Percentiles rank a stretch among this genome's conserved stretches.
These are phyloP conservation scores for Jacaranda mimosifolia DNA, from an alignment of 257 asterid genomes.

Conservation along the genomic window DNA sequence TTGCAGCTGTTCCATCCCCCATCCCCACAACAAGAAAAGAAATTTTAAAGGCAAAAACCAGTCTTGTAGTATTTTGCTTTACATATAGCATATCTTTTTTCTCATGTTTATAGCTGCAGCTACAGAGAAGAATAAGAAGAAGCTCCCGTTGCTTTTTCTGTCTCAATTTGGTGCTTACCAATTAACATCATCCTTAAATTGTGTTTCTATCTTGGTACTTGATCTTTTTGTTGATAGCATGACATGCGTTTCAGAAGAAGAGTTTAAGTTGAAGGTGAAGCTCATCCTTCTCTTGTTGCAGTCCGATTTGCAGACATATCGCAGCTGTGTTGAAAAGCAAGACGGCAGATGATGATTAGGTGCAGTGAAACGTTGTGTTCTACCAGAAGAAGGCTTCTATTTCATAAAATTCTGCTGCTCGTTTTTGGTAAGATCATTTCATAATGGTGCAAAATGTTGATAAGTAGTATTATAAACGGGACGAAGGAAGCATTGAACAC, in stretches of 20 bases:
- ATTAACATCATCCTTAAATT: neutral
- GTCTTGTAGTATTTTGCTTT: neutral
- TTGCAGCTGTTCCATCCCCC: no score
- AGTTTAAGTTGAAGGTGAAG: neutral
- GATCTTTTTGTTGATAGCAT: neutral
- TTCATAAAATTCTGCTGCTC: no score
- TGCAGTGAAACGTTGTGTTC: no score
- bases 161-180: neutral
- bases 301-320: neutral
- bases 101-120: neutral
- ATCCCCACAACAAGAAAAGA: no score
- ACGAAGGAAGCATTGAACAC: no score
- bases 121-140: neutral
- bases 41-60: no score
- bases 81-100: neutral
- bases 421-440: no score
- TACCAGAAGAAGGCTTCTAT: no score
- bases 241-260: neutral
- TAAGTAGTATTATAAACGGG: no score
- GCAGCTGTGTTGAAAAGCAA: no score
- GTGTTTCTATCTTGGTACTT: neutral
- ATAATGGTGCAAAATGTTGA: no score
- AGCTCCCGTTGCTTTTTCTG: neutral
- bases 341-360: neutral
- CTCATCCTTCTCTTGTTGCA: neutral